phyloP scores from a whole-genome alignment of 2,329 filamentous ascomycete genomes.

The Fusarium sp. region DNA sequence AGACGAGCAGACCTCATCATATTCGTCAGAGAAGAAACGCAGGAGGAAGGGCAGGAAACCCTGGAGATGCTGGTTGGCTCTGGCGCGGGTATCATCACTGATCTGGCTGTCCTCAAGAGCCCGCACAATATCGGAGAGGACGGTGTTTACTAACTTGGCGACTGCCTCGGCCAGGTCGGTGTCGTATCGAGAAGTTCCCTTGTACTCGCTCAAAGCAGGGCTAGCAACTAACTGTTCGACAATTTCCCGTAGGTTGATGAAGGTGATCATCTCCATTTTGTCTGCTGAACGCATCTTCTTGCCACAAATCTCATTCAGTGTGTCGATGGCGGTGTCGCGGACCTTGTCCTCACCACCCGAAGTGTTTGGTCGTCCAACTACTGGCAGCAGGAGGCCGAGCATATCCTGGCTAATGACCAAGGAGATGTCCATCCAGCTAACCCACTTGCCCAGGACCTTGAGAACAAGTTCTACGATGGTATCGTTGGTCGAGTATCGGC shows the following conservation, averaged over 20 bases:
- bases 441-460: slow-evolving; percentile 95
- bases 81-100: slow-evolving; percentile 75
- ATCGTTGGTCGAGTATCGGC: slow-evolving; percentile 81
- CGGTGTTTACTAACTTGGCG: slow-evolving; percentile 94
- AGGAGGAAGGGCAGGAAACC: slow-evolving; percentile 89
- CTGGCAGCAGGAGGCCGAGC: slow-evolving; percentile 86
- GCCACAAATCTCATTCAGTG: slow-evolving; percentile 93
- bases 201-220: slow-evolving; percentile 82
- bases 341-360: slow-evolving; percentile 80
- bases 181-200: slow-evolving; percentile 89
- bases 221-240: slow-evolving; percentile 89
- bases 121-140: slow-evolving; percentile 87
- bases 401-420: slow-evolving; percentile 92
- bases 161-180: slow-evolving; percentile 96
- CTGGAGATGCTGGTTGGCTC: slow-evolving; percentile 86
- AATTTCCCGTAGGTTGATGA: slow-evolving; percentile 89
- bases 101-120: slow-evolving; percentile 79
- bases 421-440: slow-evolving; percentile 98
- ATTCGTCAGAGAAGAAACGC: slow-evolving; percentile 97
- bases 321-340: slow-evolving; percentile 91
- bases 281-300: slow-evolving; percentile 98
- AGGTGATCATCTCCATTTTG: slow-evolving; percentile 94
- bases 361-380: slow-evolving; percentile 82
- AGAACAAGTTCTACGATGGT: slow-evolving; percentile 88
- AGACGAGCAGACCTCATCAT: slow-evolving; percentile 96